Base-by-base conservation (phyloP, 495 filamentous ascomycete genomes). In the Hypoxylon intermedium region DNA sequence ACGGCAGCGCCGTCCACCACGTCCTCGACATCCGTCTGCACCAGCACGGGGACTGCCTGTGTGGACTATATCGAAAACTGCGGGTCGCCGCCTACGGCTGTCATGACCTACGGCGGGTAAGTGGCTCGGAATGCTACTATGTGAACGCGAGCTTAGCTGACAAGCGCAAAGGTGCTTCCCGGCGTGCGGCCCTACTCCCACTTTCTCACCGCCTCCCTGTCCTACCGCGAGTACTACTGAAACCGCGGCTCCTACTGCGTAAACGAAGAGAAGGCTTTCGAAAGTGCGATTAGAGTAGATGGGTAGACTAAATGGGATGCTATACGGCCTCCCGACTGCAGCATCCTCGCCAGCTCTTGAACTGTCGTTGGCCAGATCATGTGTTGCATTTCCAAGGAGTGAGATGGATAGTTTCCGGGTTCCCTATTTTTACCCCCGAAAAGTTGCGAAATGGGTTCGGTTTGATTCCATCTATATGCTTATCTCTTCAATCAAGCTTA, bases 101-200 rank as follows among this genome's bases (percentile, higher is more conserved):
- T 54, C 23, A 20, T 71, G 7, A 67, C 60, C 3, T 71, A 60
- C 45, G 68, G 66, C 21, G 68, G 61, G 62, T 71, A 30, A 52
- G 68, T 50, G n/a, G 11, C 3, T 7, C 16, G n/a, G n/a, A 43
- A 5, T 11, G 9, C 13, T 3, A 6, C 6, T 9, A 5, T 2
- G 33, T 6, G 3, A 41, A n/a, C 20, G 18, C 23, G 23, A 13
- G n/a, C n/a, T n/a, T n/a, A n/a, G n/a, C 44, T 55, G 40, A 59
- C 23, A 12, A 5, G n/a, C n/a, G 15, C 4, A 2, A 42, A 71
- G 68, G 37, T 71, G 68, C 45, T 67, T 56, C 41, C 53, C 47
- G 12, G 62, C 49, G 0, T 71, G 65, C 37, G 68, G 57, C 13
- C 58, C 58, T 5, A 48, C 36, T 4, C 65, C 65, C 9, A 70